Evolutionary conservation across 192 early-diverging fungal species (phyloP), one percentile per base, ranked within the genome.

Genomic region (Coemansia umbellata): DNA sequence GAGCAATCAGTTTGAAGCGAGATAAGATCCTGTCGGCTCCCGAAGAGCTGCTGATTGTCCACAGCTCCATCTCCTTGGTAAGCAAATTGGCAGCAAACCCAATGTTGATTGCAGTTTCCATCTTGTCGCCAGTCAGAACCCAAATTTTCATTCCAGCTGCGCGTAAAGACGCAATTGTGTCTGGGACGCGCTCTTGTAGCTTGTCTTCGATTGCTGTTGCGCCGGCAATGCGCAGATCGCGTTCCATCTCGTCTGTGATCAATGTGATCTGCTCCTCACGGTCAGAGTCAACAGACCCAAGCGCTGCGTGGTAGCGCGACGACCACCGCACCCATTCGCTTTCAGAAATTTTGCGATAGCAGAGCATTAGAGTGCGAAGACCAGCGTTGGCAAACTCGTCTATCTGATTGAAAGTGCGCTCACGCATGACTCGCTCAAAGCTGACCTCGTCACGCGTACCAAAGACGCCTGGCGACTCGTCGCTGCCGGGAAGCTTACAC

Each of bases 81-180:
- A 91, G 55, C 49, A 91, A 54, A n/a, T 85, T 81, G 9, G 83
- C 82, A 7, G 88, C 85, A 80, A 96, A 97, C 3, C 93, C 94
- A 70, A 98, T 97, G 65, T 97, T 97, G 73, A 98, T 97, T 13
- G 96, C 96, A 0, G 96, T 98, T 71, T 98, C 96, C 76, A 96
- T 67, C 62, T 97, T 97, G 74, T 98, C 96, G 28, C 96, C 96
- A 0, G 96, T 98, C 44, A 98, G 70, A 1, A 98, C 94, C 96
- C 96, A 98, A 40, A 98, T 85, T 64, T 93, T 92, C 63, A 97
- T 92, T 3, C 93, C 92, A 0, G 93, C 92, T 27, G 84, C 77
- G 1, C 86, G 75, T 18, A 98, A 80, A 1, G 85, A 69, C 8
- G 81, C 89, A 50, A 98, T 97, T 37, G 85, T 84, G 17, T 96